phyloP scores from a whole-genome alignment of 139 green algal species.

The Nannochloris sp. region DNA sequence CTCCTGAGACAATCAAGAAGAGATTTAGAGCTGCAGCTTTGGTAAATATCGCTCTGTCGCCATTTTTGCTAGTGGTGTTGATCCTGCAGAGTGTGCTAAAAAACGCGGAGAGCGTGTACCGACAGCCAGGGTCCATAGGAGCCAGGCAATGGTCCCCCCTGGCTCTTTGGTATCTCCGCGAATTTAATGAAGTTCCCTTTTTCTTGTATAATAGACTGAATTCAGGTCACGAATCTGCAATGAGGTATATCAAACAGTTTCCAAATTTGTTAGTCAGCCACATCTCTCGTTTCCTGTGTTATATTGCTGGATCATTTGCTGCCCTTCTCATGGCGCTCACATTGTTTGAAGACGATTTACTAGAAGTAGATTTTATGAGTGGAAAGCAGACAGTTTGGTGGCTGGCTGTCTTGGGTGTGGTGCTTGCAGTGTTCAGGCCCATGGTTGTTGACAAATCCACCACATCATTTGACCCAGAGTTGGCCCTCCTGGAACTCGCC shows the following conservation, averaged over 20 bases:
- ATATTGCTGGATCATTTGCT: constrained; percentile 76
- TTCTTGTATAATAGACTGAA: constrained; percentile 71
- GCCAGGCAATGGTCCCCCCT: constrained; percentile 62
- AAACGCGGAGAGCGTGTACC: constrained; percentile 88
- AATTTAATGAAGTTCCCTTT: constrained; percentile 94
- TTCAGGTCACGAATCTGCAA: constrained; percentile 58
- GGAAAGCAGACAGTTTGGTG: constrained; percentile 75
- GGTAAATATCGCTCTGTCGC: constrained; percentile 64
- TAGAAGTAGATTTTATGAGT: constrained; percentile 59
- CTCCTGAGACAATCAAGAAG: constrained; percentile 36
- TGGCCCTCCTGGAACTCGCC: constrained; percentile 66
- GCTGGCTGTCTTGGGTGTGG: constrained; percentile 59
- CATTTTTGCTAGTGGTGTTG: constrained; percentile 87
- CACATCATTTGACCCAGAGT: constrained; percentile 73
- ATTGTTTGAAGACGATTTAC: constrained; percentile 61
- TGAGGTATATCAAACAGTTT: constrained; percentile 86
- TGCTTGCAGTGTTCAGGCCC: constrained; percentile 52
- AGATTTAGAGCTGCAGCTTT: constrained; percentile 47
- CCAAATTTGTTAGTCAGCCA: constrained; percentile 58
- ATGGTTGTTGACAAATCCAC: constrained; percentile 47
- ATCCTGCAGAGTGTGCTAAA: constrained; percentile 90
- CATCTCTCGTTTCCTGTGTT: constrained; percentile 69
- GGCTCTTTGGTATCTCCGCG: constrained; percentile 73
- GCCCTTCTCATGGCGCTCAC: constrained; percentile 71
- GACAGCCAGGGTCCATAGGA: constrained; percentile 54